Evolutionary conservation across 768 basidiomycete species (phyloP).

Genomic region (Naematelia aurantialba): DNA sequence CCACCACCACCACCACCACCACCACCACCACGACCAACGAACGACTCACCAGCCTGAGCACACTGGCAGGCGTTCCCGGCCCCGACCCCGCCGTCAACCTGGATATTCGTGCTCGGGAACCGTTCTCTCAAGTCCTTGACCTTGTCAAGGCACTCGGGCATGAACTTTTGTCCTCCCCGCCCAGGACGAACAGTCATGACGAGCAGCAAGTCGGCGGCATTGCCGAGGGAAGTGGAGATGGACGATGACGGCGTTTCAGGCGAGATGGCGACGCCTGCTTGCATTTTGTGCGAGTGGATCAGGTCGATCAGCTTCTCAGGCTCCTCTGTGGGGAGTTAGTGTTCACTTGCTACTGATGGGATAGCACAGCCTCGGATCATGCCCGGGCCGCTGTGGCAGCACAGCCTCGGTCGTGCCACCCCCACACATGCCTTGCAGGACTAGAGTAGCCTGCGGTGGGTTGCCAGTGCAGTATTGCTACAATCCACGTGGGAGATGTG

Average conservation of each 20-base stretch:
- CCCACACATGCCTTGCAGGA: no score
- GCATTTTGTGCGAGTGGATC: conserved; percentile 82
- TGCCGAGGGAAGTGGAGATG: conserved; percentile 79
- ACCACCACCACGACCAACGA: no score
- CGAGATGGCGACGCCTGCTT: conserved; percentile 92
- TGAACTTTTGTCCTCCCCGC: conserved; percentile 92
- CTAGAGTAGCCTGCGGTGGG: no score
- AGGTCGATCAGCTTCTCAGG: conserved; percentile 65
- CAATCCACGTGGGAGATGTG: no score
- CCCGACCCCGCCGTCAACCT: conserved; percentile 97
- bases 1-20: no score
- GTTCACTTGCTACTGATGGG: no score
- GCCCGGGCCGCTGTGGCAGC: no score
- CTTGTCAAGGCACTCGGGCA: conserved; percentile 87
- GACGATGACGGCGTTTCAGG: conserved; percentile 85
- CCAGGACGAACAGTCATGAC: conserved; percentile 99
- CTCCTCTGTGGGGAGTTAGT: conserved; percentile 16
- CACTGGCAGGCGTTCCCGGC: conserved; percentile 81
- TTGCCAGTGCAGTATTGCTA: no score
- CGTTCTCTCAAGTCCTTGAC: conserved; percentile 81
- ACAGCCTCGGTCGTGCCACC: no score
- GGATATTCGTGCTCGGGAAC: conserved; percentile 92
- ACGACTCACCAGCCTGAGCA: conserved; percentile 78
- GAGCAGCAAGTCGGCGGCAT: conserved; percentile 85
- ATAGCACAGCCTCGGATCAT: no score